Evolutionary conservation across 2,329 filamentous ascomycete genomes (phyloP), one percentile per base, ranked within the genome.

Genomic region (Colletotrichum chlorophyti): DNA sequence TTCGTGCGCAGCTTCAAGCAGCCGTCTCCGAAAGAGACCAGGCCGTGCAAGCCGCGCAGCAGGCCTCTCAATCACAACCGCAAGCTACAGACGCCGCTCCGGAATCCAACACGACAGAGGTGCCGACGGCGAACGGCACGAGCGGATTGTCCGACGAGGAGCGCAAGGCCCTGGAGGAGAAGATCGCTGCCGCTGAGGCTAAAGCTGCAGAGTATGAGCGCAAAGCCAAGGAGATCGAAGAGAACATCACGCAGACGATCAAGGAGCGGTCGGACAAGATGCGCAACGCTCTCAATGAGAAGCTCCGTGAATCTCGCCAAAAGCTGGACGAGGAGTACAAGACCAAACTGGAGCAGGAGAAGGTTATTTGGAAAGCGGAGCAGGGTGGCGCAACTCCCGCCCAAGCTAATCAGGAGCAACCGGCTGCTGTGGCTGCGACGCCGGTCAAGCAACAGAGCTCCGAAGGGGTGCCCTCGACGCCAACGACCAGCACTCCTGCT

Each of bases 191-290:
- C 17, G 81, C 87, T 2, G 84, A 90, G 69, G 78, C 84, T 24
- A 85, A 81, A 68, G 84, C 89, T 8, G 78, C 81, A 3, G 87
- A 89, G 64, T 82, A 84, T 42, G 88, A 92, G 67, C 76, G 79
- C 12, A 89, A 88, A 71, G 82, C 79, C 1, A 81, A 83, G 51
- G 84, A 87, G 60, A 77, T 89, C 14, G 90, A 93, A 67, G 82
- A 85, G 26, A 81, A 79, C 52, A 82, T 86, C 41, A 79, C 84
- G 53, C 76, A 74, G 31, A 86, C 82, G 10, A 79, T 91, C 58
- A 90, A 90, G 66, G 77, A 82, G 49, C 82, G 87, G 40, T 87
- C 86, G 1, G 85, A 91, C 38, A 84, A 83, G 69, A 90, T 91
- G 88, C 89, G 87, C 67, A 80, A 83, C 19, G 75, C 83, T 2